These are phyloP conservation scores for Keqinozyma sinolaborantium DNA, from an alignment of 1,139 yeast genomes.

Conservation along the genomic window DNA sequence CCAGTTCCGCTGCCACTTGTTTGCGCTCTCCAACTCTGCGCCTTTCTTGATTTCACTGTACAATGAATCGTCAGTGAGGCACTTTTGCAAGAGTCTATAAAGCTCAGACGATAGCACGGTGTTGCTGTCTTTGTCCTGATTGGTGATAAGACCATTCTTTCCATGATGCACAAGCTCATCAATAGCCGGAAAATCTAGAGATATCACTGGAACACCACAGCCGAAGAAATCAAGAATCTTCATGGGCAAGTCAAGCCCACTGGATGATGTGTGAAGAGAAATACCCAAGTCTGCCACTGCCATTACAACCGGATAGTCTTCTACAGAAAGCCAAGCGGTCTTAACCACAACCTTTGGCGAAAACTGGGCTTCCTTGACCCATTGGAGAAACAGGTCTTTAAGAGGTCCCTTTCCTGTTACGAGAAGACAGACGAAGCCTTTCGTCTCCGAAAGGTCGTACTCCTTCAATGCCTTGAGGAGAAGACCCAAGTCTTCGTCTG, in stretches of 20 bases:
- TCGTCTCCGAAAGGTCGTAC: constrained; percentile 42
- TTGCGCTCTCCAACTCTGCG: constrained; percentile 63
- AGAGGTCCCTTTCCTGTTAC: constrained; percentile 97
- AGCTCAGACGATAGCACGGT: constrained; percentile 37
- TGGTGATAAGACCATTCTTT: constrained; percentile 42
- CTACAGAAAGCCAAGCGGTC: constrained; percentile 74
- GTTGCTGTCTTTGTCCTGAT: constrained; percentile 20
- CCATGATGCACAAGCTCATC: constrained; percentile 53
- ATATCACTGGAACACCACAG: constrained; percentile 88
- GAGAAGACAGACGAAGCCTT: constrained; percentile 58
- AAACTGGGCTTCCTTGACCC: constrained; percentile 40
- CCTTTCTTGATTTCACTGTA: constrained; percentile 51
- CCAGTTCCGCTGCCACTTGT: constrained; percentile 84
- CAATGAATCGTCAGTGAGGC: constrained; percentile 38
- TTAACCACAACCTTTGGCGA: constrained; percentile 49
- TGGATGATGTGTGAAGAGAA: constrained; percentile 85
- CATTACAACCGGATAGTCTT: constrained; percentile 75
- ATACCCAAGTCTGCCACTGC: constrained; percentile 84
- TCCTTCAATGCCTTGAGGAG: constrained; percentile 63
- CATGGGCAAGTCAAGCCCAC: constrained; percentile 96
- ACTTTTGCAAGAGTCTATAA: constrained; percentile 41
- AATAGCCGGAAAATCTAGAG: constrained; percentile 72
- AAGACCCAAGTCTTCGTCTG: constrained; percentile 83
- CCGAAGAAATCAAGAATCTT: constrained; percentile 96
- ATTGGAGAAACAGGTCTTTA: constrained; percentile 45